A percentile compares a stretch with the other conserved stretches of the same genome.
Conservation (phyloP, 768 basidiomycete genomes). For the Suillus luteus region DNA sequence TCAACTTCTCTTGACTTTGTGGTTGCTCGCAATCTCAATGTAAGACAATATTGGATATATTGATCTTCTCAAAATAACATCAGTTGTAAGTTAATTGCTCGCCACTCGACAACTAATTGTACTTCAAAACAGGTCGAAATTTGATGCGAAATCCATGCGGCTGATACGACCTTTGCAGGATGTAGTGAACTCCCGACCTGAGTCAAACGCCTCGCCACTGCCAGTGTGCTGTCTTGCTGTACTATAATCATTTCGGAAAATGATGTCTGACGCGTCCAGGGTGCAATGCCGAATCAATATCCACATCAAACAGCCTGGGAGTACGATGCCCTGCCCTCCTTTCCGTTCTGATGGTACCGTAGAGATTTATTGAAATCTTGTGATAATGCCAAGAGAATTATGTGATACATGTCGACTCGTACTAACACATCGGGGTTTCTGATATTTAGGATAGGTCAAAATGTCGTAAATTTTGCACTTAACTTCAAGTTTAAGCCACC, state of each 20-base stretch:
- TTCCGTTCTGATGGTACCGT: background rate
- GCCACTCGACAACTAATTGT: background rate
- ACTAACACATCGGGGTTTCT: no score
- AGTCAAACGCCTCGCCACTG: background rate
- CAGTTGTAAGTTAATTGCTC: background rate
- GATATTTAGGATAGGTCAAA: no score
- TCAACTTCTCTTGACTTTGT: background rate
- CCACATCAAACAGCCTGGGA: background rate
- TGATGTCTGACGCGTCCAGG: background rate
- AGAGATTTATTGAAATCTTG: background rate
- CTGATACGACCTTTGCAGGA: background rate
- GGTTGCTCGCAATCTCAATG: background rate
- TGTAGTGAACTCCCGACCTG: background rate
- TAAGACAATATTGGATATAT: background rate
- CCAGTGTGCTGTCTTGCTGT: background rate
- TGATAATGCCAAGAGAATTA: background rate
- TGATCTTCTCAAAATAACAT: background rate
- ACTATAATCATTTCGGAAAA: background rate
- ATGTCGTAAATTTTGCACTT: no score
- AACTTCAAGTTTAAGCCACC: no score
- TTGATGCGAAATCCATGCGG: background rate
- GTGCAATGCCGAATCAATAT: background rate
- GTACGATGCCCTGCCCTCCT: background rate
- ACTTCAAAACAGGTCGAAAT: background rate
- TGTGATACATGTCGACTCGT: background rate